Base-by-base conservation (phyloP, 352 stramenopile species). In the Blastocystis sp. region DNA sequence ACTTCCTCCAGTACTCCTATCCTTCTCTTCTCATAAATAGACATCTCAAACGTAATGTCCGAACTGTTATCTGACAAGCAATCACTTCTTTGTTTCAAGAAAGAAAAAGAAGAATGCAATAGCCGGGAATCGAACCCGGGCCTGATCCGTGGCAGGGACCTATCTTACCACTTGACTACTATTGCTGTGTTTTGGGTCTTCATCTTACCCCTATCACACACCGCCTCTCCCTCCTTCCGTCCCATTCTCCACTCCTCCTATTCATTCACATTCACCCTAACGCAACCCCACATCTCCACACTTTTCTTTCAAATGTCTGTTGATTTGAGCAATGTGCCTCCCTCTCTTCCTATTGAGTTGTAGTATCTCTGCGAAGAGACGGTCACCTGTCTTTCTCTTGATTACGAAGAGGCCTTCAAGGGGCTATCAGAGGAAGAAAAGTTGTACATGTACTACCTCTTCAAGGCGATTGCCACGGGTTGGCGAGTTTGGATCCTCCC, bases 371-470 rank as follows among this genome's bases (percentile, higher is more conserved):
- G 78, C 10, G 64, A 79, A 28, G 40, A 88, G 38, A 64, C 40
- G 17, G 78, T 78, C 24, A 88, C 40, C 43, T 45, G 79, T 14
- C 28, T 88, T 21, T 48, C 64, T 64, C 59, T 88, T 28, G 78
- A 88, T 7, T 88, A 79, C 38, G 63, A 60, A 6, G 60, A 76
- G 66, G 78, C 78, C 3, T 78, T 88, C 14, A 70, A 78, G 19
- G 64, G 45, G 11, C 48, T 88, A 28, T 65, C 78, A 48, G 64
- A 88, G 57, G 62, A 88, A 28, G 78, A 88, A 79, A 88, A 88
- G 68, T 7, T 76, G 64, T 88, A 77, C 54, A 79, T 61, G 52
- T 88, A 88, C 52, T 88, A 88, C 40, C 40, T 88, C 2, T 88
- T 65, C 28, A 76, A 79, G 68, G 78, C 78, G 10, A 79, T 88